Base-by-base conservation (phyloP, 768 basidiomycete genomes). In the Phlebiopsis gigantea region DNA sequence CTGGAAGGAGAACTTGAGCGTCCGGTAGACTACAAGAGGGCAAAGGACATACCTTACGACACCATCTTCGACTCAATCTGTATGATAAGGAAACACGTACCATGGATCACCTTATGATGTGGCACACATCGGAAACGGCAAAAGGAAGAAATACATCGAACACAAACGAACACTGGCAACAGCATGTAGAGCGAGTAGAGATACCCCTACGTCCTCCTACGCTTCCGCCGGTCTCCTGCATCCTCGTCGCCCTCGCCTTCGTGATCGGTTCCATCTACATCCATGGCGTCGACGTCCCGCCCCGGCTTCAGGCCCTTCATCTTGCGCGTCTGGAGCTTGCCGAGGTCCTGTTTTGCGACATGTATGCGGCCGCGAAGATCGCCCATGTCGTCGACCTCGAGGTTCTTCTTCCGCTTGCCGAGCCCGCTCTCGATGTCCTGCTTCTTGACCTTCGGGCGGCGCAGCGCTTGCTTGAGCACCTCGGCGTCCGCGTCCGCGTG, bases 321-420 rank as follows among this genome's bases (percentile, higher is more conserved):
- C 79, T 97, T 97, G 67, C 93, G 80, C 57, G 86, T 86, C 78
- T 97, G 93, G 72, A 98, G 65, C 74, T 81, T 89, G 62, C 71
- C 72, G 64, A 99, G 69, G 72, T 98, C 92, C 75, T 99, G 96
- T 70, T 84, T 91, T 57, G 75, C 90, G 55, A 98, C 72, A 71
- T 98, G 95, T 26, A 99, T 82, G 57, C 84, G 79, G 44, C 95
- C 97, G 65, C 96, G 81, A 72, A 94, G 71, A 69, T 99, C 92
- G 56, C 97, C 97, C 96, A 98, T 97, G 71, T 91, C 93, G 76
- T 99, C 96, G 65, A 93, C 90, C 75, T 93, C 93, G 72, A 93
- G 68, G 68, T 99, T 99, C 83, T 93, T 95, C 72, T 79, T 82
- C 79, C 90, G 91, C 79, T 90, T 91, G n/a, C 91, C 93, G 9